phyloP scores from a whole-genome alignment of 2,329 filamentous ascomycete species.

The Pseudogymnoascus sp. region DNA sequence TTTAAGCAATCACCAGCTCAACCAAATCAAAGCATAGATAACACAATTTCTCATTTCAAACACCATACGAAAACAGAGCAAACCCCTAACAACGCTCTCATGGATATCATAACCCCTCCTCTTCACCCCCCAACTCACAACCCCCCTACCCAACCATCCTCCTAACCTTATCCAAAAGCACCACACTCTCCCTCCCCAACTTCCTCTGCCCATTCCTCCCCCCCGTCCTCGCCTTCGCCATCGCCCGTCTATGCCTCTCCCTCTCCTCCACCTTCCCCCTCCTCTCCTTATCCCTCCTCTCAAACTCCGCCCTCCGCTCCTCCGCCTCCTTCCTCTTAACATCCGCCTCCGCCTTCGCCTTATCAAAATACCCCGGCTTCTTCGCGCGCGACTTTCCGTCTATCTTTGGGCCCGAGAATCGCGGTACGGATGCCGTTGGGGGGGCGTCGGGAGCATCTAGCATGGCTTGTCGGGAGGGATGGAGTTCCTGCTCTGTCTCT shows the following conservation, averaged over 20 bases:
- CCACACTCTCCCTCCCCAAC: conserved; percentile 59
- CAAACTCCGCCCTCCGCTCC: conserved; percentile 37
- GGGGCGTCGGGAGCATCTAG: conserved; percentile 36
- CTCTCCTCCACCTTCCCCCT: conserved; percentile 54
- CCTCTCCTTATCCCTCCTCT: conserved; percentile 45
- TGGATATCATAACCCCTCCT: neutral
- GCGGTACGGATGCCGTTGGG: conserved; percentile 12
- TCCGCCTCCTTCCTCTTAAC: conserved; percentile 49
- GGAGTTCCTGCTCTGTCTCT: conserved; percentile 39
- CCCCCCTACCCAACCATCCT: conserved; percentile 29
- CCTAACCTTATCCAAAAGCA: conserved; percentile 57
- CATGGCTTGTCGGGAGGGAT: conserved; percentile 53
- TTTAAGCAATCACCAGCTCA: neutral
- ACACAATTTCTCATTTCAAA: neutral
- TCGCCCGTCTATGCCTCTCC: conserved; percentile 39
- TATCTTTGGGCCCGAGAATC: conserved; percentile 2
- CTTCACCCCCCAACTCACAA: neutral
- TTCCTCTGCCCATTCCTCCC: conserved; percentile 60
- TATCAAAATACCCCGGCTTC: conserved; percentile 31
- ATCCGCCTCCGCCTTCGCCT: conserved; percentile 33
- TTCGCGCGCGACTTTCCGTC: conserved; percentile 15
- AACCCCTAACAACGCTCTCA: neutral
- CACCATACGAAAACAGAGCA: neutral
- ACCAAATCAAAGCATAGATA: neutral
- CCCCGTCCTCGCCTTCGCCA: conserved; percentile 40